Percentiles rank a stretch among this genome's conserved stretches.
Evolutionary conservation across 257 asterid genomes (phyloP).

Genomic region (Solanum corneliomulleri): DNA sequence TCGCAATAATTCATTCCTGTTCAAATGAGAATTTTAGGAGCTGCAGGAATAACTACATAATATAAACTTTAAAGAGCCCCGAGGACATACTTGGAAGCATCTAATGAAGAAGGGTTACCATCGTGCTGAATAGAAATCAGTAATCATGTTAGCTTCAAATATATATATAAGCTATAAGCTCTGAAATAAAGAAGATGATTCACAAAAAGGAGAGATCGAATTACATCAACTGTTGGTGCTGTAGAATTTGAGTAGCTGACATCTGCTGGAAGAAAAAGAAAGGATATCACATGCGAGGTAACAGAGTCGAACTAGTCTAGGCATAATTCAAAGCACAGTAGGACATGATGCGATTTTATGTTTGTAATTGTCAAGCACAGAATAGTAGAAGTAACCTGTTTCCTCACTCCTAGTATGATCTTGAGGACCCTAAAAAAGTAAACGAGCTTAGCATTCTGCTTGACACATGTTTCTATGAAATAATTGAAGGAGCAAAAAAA

Average conservation of each 20-base stretch:
- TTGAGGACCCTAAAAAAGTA: not conserved
- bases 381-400: not conserved
- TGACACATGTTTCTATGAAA: not conserved
- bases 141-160: not conserved
- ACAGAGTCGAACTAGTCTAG: not conserved
- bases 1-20: conserved; percentile 79
- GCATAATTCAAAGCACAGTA: not conserved
- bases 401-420: not conserved
- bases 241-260: not conserved
- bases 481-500: not conserved
- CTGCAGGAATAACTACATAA: not conserved
- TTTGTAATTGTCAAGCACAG: not conserved
- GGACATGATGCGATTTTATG: not conserved
- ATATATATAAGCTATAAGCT: not conserved
- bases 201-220: not conserved
- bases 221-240: not conserved
- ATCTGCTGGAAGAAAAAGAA: not conserved
- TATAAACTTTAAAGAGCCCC: not conserved
- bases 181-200: not conserved
- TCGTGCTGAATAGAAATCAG: conserved; percentile 45
- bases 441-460: not conserved
- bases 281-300: not conserved
- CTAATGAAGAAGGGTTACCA: conserved; percentile 18
- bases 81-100: conserved; percentile 72
- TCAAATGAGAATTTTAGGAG: conserved; percentile 7